Evolutionary conservation across 1,139 yeast species (phyloP).

Genomic region (Oligophagozyma castellii): DNA sequence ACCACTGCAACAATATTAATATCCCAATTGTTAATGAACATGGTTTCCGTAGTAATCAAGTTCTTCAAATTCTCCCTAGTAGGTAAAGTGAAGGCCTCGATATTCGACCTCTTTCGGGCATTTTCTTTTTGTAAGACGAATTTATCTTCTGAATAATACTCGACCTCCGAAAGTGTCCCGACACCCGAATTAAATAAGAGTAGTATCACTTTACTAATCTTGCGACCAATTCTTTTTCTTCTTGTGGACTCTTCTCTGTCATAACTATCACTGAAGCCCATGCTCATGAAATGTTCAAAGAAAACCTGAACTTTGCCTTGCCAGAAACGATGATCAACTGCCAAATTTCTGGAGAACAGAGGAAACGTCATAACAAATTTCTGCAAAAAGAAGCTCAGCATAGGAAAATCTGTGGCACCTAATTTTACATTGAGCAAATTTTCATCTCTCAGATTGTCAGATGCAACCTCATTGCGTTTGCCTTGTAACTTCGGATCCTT

Average conservation of each 20-base stretch:
- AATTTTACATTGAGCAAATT: not conserved
- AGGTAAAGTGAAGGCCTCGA: conserved; percentile 32
- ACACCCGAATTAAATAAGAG: conserved; percentile 66
- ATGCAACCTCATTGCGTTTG: not conserved
- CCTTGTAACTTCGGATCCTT: conserved; percentile 10
- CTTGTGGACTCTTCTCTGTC: conserved; percentile 65
- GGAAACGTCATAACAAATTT: conserved; percentile 61
- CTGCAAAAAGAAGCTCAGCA: conserved; percentile 50
- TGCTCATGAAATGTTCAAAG: conserved; percentile 58
- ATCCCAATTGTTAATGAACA: conserved; percentile 43
- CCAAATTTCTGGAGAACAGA: conserved; percentile 36
- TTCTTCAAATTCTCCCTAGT: conserved; percentile 41
- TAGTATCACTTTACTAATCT: conserved; percentile 46
- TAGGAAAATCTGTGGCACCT: conserved; percentile 37
- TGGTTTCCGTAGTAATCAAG: conserved; percentile 31
- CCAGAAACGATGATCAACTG: conserved; percentile 56
- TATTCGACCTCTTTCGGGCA: conserved; percentile 18
- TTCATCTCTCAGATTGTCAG: not conserved
- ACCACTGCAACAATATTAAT: conserved; percentile 56
- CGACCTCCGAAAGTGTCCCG: conserved; percentile 44
- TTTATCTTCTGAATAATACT: conserved; percentile 31
- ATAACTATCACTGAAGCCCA: conserved; percentile 55
- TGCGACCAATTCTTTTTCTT: conserved; percentile 47
- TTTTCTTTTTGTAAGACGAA: conserved; percentile 16
- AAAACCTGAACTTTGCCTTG: conserved; percentile 64